Conservation (phyloP, 805 yeast genomes). For the Barnettozyma populi region DNA sequence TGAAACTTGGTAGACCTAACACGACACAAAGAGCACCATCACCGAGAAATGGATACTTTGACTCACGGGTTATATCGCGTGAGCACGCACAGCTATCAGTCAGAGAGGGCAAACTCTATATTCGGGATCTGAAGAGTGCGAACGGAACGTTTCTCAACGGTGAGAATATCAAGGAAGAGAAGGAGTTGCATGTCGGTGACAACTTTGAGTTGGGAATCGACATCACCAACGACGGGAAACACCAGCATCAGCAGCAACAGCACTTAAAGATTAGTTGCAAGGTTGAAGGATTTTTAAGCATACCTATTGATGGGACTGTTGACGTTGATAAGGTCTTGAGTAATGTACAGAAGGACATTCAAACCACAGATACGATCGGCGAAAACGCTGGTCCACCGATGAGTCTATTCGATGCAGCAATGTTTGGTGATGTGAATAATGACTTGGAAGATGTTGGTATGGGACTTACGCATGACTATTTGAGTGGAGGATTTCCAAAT, state of each 20-base stretch:
- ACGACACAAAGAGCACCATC: conserved; percentile 48
- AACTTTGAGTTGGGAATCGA: conserved; percentile 92
- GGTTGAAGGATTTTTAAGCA: conserved; percentile 65
- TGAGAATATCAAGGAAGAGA: conserved; percentile 50
- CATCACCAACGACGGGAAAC: conserved; percentile 47
- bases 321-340: conserved; percentile 14
- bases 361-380: conserved; percentile 7
- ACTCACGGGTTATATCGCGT: conserved; percentile 85
- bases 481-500: conserved; percentile 54
- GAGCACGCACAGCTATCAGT: conserved; percentile 90
- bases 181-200: conserved; percentile 72
- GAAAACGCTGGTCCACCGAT: conserved; percentile 21
- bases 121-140: conserved; percentile 83
- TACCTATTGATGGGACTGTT: conserved; percentile 30
- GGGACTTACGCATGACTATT: conserved; percentile 41
- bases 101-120: conserved; percentile 66
- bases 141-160: conserved; percentile 94
- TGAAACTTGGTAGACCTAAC: conserved; percentile 87
- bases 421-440: conserved; percentile 52
- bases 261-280: conserved; percentile 85
- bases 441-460: conserved; percentile 46
- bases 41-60: conserved; percentile 86
- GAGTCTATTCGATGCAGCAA: conserved; percentile 48
- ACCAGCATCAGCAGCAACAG: conserved; percentile 45
- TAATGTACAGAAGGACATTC: conserved; percentile 4